Evolutionary conservation across 2,329 filamentous ascomycete species (phyloP).

Genomic region (Apiospora aurea): DNA sequence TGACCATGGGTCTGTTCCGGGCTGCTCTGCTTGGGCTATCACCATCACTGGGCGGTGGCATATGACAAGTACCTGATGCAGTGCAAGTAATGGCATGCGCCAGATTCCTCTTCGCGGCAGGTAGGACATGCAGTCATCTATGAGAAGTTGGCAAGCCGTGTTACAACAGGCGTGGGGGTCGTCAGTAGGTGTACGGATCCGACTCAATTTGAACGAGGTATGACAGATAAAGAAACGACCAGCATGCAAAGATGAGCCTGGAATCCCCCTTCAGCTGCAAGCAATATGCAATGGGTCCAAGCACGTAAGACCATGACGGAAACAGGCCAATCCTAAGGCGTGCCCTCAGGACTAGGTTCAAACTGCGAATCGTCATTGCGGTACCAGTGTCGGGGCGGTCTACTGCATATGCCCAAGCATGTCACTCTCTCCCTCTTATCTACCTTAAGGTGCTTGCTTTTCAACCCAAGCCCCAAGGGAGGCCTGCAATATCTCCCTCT

Average conservation of each 20-base stretch:
- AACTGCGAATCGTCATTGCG: no score
- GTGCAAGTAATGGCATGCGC: background rate
- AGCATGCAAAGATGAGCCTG: background rate
- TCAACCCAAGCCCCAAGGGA: background rate
- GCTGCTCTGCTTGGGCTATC: background rate
- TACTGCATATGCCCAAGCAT: background rate
- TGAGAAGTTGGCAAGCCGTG: background rate
- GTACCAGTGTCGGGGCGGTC: no score
- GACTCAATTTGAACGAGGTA: background rate
- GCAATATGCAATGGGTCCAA: background rate
- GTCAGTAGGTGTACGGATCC: background rate
- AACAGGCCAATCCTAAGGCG: no score
- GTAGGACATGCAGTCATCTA: background rate
- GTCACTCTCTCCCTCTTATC: background rate
- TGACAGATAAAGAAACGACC: background rate
- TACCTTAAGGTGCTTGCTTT: background rate
- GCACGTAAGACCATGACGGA: background rate
- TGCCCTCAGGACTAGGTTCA: no score
- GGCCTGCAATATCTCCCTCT: background rate
- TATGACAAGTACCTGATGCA: background rate
- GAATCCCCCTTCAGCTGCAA: background rate
- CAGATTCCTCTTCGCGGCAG: background rate
- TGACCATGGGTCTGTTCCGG: background rate
- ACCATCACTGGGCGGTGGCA: background rate
- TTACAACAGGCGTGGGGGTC: slow-evolving; percentile 10